Base-by-base conservation (phyloP, 1,139 yeast genomes). In the Hansenula sp. region DNA sequence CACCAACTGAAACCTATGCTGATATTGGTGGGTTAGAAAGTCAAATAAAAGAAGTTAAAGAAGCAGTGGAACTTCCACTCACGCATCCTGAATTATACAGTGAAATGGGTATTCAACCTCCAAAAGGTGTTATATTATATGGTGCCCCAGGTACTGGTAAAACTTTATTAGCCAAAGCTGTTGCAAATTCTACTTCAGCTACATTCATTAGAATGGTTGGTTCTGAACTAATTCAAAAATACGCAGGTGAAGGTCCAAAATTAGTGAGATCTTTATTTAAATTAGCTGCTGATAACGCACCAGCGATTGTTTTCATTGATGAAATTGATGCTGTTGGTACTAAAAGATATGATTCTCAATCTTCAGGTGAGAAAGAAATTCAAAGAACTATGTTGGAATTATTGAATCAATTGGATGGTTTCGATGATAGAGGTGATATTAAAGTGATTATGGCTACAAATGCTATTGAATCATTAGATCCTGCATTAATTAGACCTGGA, bases 61-160 rank as follows among this genome's bases (percentile, higher is more conserved):
- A 94, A 66, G 88, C 97, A 3, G 98, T 94, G 9, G 99, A 94
- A 64, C 74, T 94, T 57, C 99, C 99, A 10, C 73, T 94, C 51
- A 90, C 97, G 18, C 98, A 94, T 64, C 97, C 98, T 1, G 98
- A 94, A 64, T 71, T 94, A 53, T 94, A 92, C 65, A 97, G 94
- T 66, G 97, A 92, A 66, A 92, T 94, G 97, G 99, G 99, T 53
- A 92, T 94, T 61, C 89, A 90, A 59, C 98, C 98, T 9, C 99
- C 99, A 39, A 92, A 92, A 69, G 99, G 99, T 66, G 98, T 94
- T 42, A 90, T 94, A 55, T 73, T 94, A 46, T 94, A 94, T 61
- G 99, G 99, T 55, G 96, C 97, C 0, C 99, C 99, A 27, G 99
- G 99, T 64, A 94, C 98, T 1, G 99, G 99, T 59, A 94, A 94